Conservation (phyloP, 2,329 filamentous ascomycete species). For the Onygenales sp. region DNA sequence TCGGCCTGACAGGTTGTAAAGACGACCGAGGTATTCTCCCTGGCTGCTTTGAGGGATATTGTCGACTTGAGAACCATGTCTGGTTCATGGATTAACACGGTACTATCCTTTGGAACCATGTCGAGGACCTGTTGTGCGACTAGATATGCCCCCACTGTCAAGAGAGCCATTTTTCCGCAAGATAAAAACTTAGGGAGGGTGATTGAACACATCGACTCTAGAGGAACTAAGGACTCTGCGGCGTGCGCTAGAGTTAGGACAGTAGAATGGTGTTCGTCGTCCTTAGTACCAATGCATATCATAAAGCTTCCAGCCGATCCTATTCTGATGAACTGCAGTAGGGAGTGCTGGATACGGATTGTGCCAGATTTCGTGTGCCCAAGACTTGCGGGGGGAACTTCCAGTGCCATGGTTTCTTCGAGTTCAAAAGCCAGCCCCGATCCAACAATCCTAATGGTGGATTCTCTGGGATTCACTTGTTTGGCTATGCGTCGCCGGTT, state of each 20-base stretch:
- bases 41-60: background rate
- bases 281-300: background rate
- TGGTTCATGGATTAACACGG: background rate
- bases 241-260: background rate
- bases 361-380: background rate
- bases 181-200: background rate
- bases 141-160: background rate
- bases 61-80: background rate
- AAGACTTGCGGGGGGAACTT: background rate
- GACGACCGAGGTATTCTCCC: background rate
- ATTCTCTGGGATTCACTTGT: background rate
- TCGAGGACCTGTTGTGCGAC: background rate
- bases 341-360: background rate
- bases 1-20: background rate
- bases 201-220: background rate
- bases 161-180: background rate
- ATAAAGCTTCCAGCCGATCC: background rate
- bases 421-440: background rate
- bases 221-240: background rate
- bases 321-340: background rate
- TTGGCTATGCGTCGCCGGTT: background rate
- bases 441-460: background rate
- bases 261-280: background rate
- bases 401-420: background rate
- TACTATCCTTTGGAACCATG: background rate